Conservation (phyloP, 495 filamentous ascomycete species). For the Aspergillus nanangensis region DNA sequence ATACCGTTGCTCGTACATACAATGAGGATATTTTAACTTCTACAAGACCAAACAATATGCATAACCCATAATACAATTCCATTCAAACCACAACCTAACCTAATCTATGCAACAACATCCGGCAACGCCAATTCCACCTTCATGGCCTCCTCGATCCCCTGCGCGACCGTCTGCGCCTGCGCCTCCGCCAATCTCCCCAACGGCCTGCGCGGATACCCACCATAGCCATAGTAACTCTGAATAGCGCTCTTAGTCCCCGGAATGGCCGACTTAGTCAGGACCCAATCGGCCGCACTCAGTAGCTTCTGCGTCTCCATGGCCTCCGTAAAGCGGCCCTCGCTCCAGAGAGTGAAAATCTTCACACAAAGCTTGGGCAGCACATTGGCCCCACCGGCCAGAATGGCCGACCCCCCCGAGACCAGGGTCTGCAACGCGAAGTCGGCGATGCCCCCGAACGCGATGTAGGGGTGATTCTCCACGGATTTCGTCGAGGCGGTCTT, state of each 20-base stretch:
- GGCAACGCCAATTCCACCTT: slow-evolving; percentile 54
- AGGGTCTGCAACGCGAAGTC: slow-evolving; percentile 84
- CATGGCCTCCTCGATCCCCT: slow-evolving; percentile 65
- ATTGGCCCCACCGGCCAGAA: slow-evolving; percentile 84
- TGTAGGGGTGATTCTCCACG: slow-evolving; percentile 56
- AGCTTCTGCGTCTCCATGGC: slow-evolving; percentile 67
- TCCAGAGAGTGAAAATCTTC: slow-evolving; percentile 75
- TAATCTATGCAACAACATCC: slow-evolving; percentile 28
- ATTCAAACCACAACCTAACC: not conserved
- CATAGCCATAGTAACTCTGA: slow-evolving; percentile 80
- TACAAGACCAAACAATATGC: too few species aligned
- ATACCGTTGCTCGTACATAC: too few species aligned
- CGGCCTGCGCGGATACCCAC: slow-evolving; percentile 70
- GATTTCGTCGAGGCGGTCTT: slow-evolving; percentile 27
- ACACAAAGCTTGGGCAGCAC: slow-evolving; percentile 81
- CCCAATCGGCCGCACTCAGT: slow-evolving; percentile 77
- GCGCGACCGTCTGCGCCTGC: slow-evolving; percentile 51
- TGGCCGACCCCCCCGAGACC: slow-evolving; percentile 73
- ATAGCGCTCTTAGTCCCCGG: slow-evolving; percentile 84
- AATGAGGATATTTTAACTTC: too few species aligned
- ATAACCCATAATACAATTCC: not conserved
- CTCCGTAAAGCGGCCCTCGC: slow-evolving; percentile 66
- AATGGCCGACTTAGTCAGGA: slow-evolving; percentile 79
- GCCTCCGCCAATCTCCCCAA: slow-evolving; percentile 57
- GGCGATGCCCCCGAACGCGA: slow-evolving; percentile 85